Conservation (phyloP, 257 asterid genomes). For the Primulina eburnea region DNA sequence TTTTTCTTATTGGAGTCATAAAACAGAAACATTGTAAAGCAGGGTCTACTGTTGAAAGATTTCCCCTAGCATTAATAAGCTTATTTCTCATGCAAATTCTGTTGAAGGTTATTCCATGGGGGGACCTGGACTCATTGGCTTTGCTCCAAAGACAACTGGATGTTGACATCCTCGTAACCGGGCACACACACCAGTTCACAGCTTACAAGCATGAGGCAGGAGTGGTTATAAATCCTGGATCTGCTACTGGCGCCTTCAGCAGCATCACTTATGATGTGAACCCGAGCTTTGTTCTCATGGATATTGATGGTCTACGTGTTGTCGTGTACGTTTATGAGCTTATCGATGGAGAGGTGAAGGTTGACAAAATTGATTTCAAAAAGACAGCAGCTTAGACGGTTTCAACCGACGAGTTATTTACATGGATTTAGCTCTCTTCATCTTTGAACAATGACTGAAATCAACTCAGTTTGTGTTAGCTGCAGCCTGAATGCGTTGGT, state of each 20-base stretch:
- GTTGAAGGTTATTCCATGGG: slow-evolving; percentile 91
- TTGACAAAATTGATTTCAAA: slow-evolving; percentile 96
- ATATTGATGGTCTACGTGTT: slow-evolving; percentile 87
- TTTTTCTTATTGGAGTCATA: background rate
- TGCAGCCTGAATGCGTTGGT: slow-evolving; percentile 12
- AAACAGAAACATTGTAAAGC: background rate
- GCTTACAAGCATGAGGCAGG: slow-evolving; percentile 99
- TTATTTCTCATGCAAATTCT: slow-evolving; percentile 10
- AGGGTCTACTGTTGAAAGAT: background rate
- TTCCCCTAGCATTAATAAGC: background rate
- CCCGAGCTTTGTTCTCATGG: slow-evolving; percentile 98
- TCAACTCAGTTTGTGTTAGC: background rate
- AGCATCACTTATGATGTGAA: slow-evolving; percentile 94
- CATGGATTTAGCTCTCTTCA: background rate
- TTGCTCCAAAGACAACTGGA: slow-evolving; percentile 97
- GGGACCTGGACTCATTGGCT: slow-evolving; percentile 91
- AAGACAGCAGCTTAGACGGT: slow-evolving; percentile 61
- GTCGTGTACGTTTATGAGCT: slow-evolving; percentile 95
- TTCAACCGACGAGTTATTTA: background rate
- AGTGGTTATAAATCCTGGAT: slow-evolving; percentile 93
- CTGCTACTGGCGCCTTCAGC: slow-evolving; percentile 97
- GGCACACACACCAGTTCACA: slow-evolving; percentile 94
- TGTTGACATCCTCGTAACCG: slow-evolving; percentile 90
- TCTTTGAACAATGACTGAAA: background rate
- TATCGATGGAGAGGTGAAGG: slow-evolving; percentile 96